These are phyloP conservation scores for Colletotrichum caudatum DNA, from an alignment of 2,329 filamentous ascomycete genomes.

Conservation along the genomic window DNA sequence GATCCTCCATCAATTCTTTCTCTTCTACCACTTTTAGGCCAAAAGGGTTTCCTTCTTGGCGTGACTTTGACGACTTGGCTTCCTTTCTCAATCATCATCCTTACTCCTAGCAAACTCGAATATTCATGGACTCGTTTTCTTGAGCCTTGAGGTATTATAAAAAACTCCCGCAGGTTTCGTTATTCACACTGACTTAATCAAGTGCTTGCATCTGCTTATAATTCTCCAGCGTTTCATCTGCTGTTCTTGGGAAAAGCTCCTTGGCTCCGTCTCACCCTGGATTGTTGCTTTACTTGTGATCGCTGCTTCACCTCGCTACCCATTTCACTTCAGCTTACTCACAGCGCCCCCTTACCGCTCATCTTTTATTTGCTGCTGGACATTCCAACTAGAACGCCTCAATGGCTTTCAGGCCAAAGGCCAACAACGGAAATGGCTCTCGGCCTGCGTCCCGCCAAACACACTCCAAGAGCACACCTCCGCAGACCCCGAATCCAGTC, in stretches of 20 bases:
- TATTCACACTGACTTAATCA: neutral
- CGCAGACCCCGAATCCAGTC: neutral
- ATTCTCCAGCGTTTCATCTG: neutral
- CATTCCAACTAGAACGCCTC: too few species aligned
- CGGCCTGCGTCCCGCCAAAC: neutral
- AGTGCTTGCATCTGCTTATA: neutral
- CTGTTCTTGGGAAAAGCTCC: neutral
- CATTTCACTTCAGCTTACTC: neutral
- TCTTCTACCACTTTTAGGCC: too few species aligned
- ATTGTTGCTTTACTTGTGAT: neutral
- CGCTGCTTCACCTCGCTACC: neutral
- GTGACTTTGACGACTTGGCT: neutral
- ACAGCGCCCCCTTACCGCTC: rapidly evolving
- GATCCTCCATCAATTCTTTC: neutral
- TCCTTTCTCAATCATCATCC: too few species aligned
- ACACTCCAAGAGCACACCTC: neutral
- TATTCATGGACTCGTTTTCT: neutral
- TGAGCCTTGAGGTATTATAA: neutral
- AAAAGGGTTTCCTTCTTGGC: neutral
- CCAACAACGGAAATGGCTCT: neutral
- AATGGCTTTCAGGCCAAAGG: neutral
- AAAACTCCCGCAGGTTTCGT: rapidly evolving
- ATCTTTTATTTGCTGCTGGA: neutral
- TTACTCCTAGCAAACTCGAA: neutral
- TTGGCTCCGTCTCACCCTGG: neutral